These are phyloP conservation scores for Sindora glabra DNA, from an alignment of 306 rosid species.

Conservation along the genomic window DNA sequence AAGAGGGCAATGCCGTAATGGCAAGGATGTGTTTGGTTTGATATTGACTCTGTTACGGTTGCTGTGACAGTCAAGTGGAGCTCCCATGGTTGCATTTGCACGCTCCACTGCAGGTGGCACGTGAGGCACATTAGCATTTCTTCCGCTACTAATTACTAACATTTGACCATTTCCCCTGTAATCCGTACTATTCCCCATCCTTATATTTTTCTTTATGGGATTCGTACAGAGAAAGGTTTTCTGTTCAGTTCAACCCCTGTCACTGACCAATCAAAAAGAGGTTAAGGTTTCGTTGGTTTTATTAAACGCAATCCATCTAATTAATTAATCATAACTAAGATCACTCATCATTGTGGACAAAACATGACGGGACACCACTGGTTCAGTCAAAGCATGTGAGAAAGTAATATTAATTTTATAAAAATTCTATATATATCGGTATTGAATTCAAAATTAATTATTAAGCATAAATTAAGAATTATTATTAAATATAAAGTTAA, in stretches of 20 bases:
- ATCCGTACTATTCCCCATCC: conserved; percentile 9
- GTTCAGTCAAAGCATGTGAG: too few species aligned
- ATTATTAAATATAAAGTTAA: too few species aligned
- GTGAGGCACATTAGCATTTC: conserved; percentile 30
- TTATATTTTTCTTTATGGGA: neutral
- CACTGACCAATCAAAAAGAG: neutral
- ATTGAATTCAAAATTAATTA: too few species aligned
- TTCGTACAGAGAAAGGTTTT: neutral
- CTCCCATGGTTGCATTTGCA: conserved; percentile 19
- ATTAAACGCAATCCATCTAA: too few species aligned
- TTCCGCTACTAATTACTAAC: neutral
- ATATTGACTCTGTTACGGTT: neutral
- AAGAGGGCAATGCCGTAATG: too few species aligned
- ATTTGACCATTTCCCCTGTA: neutral
- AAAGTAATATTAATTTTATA: too few species aligned
- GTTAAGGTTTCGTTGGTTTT: too few species aligned
- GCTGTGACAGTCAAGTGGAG: conserved; percentile 7
- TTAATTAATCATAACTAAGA: too few species aligned
- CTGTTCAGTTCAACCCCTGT: neutral
- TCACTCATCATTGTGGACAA: too few species aligned
- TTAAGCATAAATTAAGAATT: too few species aligned
- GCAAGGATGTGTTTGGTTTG: neutral
- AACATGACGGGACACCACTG: too few species aligned
- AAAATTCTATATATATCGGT: too few species aligned
- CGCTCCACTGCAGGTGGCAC: conserved; percentile 29